These are phyloP conservation scores for Aspergillus fructus DNA, from an alignment of 2,329 filamentous ascomycete species.

Conservation along the genomic window DNA sequence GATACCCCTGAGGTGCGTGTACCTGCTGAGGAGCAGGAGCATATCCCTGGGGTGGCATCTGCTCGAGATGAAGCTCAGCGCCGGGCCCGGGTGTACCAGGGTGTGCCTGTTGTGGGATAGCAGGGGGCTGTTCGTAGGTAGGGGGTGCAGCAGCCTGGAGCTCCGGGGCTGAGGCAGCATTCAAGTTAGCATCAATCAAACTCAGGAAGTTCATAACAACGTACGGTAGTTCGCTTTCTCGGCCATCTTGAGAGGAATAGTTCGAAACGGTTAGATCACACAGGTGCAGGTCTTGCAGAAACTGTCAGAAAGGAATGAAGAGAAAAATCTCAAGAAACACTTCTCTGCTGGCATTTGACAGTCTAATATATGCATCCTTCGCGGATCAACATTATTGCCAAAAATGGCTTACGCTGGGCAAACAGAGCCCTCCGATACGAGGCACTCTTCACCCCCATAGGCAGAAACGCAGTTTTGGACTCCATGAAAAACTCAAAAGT, in stretches of 20 bases:
- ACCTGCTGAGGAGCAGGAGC: no score
- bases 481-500: not conserved
- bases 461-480: not conserved
- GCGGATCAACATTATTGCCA: not conserved
- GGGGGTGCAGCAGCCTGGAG: not conserved
- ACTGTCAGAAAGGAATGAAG: not conserved
- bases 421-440: not conserved
- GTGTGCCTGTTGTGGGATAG: not conserved
- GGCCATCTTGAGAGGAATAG: not conserved
- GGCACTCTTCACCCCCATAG: not conserved
- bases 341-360: not conserved
- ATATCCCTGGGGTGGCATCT: not conserved
- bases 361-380: not conserved
- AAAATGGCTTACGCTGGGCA: not conserved
- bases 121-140: not conserved
- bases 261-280: not conserved
- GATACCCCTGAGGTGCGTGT: no score
- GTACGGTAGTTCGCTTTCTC: constrained; percentile 5
- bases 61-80: not conserved
- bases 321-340: not conserved
- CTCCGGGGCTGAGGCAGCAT: not conserved
- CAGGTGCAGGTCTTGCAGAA: not conserved
- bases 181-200: not conserved
- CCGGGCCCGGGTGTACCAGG: not conserved
- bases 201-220: not conserved